Evolutionary conservation across 306 rosid genomes (phyloP).

Genomic region (Malus orientalis): DNA sequence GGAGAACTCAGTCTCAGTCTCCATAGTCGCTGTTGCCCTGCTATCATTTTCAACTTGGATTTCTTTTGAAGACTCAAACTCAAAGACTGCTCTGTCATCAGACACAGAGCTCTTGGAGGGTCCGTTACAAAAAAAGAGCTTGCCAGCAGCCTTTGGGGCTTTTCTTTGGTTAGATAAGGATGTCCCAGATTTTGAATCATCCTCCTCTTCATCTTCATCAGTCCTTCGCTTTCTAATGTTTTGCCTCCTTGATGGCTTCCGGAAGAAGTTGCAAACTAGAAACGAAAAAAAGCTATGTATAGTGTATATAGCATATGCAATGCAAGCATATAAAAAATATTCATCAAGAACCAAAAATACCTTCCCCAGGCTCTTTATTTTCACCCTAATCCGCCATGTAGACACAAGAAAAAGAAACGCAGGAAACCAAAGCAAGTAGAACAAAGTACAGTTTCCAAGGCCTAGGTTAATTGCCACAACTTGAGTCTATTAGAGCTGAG

Average conservation of each 20-base stretch:
- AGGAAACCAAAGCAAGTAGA: not conserved
- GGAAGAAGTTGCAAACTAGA: conserved; percentile 46
- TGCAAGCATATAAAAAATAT: not conserved
- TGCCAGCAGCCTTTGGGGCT: conserved; percentile 25
- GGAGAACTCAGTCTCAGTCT: conserved; percentile 74
- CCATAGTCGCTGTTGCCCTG: conserved; percentile 71
- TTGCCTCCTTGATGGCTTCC: conserved; percentile 32
- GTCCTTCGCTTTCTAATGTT: conserved; percentile 31
- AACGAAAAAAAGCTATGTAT: not conserved
- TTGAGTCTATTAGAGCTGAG: not conserved
- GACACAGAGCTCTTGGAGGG: conserved; percentile 16
- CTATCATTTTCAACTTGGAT: conserved; percentile 74
- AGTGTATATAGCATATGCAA: not conserved
- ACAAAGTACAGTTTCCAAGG: not conserved
- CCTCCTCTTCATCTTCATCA: conserved; percentile 30
- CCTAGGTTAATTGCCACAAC: not conserved
- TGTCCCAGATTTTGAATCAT: conserved; percentile 15
- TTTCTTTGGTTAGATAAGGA: conserved; percentile 25
- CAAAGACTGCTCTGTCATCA: conserved; percentile 17
- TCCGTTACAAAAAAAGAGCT: conserved; percentile 31
- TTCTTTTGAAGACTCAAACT: conserved; percentile 55
- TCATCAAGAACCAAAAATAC: not conserved
- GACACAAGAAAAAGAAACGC: not conserved
- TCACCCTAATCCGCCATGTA: conserved; percentile 23
- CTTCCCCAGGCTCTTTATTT: conserved; percentile 24